phyloP scores from a whole-genome alignment of 768 basidiomycete genomes.

The Daedaleopsis nitida region DNA sequence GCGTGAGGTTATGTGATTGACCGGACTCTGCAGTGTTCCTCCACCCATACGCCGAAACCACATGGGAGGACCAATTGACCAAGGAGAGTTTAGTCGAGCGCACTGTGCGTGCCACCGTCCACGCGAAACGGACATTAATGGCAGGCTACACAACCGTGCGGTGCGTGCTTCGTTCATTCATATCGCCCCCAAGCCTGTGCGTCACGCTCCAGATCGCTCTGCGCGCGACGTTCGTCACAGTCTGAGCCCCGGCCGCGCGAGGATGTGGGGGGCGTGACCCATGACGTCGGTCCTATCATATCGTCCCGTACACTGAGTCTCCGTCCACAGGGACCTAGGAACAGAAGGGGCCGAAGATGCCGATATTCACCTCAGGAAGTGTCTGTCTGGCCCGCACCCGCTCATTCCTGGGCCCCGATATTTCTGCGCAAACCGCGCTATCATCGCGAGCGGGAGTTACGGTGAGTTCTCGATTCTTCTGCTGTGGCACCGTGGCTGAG shows the following conservation, averaged over 20 bases:
- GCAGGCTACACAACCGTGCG: slow-evolving; percentile 67
- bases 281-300: neutral
- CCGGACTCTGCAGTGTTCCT: slow-evolving; percentile 50
- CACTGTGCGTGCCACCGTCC: slow-evolving; percentile 59
- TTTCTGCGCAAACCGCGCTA: slow-evolving; percentile 60
- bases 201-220: neutral
- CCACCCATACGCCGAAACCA: slow-evolving; percentile 58
- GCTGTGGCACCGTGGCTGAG: neutral
- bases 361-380: slow-evolving; percentile 58
- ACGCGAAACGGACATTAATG: slow-evolving; percentile 57
- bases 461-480: slow-evolving; percentile 36
- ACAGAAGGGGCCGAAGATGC: slow-evolving; percentile 69
- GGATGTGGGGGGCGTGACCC: neutral
- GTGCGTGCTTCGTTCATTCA: slow-evolving; percentile 31
- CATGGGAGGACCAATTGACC: slow-evolving; percentile 64
- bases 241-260: too few species aligned
- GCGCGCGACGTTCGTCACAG: neutral
- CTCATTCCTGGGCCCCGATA: slow-evolving; percentile 64
- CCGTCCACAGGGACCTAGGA: slow-evolving; percentile 54
- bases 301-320: too few species aligned
- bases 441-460: slow-evolving; percentile 63
- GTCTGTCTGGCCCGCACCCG: slow-evolving; percentile 47
- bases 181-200: neutral
- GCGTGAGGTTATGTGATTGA: slow-evolving; percentile 1
- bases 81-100: slow-evolving; percentile 60